phyloP scores from a whole-genome alignment of 176 grass and related monocot genomes.

The Lolium rigidum region DNA sequence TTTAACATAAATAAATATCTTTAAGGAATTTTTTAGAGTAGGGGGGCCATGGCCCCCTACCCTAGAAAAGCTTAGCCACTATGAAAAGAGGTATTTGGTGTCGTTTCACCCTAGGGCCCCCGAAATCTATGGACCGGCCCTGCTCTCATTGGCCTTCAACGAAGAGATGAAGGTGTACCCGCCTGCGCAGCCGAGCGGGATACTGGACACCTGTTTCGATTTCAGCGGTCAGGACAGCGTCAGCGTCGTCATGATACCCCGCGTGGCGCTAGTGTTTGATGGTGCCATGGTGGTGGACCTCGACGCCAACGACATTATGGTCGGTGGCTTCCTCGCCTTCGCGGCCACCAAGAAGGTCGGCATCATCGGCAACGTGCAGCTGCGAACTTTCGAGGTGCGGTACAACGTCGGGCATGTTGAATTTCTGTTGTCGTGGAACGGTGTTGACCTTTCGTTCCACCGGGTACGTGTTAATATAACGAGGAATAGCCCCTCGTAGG shows the following conservation, averaged over 20 bases:
- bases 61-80: too few relatives aligned
- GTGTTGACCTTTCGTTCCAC: too few relatives aligned
- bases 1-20: too few relatives aligned
- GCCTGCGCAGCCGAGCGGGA: not conserved
- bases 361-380: conserved; percentile 75
- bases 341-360: not conserved
- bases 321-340: not conserved
- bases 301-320: not conserved
- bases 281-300: not conserved
- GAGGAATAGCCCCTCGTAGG: too few relatives aligned
- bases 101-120: too few relatives aligned
- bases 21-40: too few relatives aligned
- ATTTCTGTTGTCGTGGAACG: too few relatives aligned
- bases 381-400: conserved; percentile 62
- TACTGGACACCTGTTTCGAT: not conserved
- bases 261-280: not conserved
- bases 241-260: not conserved
- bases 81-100: too few relatives aligned
- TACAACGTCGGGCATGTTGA: conserved; percentile 43
- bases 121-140: too few relatives aligned
- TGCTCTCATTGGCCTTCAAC: not conserved
- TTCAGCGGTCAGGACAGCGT: not conserved
- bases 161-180: not conserved
- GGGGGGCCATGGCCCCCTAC: too few relatives aligned
- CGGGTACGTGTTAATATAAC: too few relatives aligned